These are phyloP conservation scores for Passalora sequoiae DNA, from an alignment of 2,329 filamentous ascomycete genomes.

Conservation along the genomic window DNA sequence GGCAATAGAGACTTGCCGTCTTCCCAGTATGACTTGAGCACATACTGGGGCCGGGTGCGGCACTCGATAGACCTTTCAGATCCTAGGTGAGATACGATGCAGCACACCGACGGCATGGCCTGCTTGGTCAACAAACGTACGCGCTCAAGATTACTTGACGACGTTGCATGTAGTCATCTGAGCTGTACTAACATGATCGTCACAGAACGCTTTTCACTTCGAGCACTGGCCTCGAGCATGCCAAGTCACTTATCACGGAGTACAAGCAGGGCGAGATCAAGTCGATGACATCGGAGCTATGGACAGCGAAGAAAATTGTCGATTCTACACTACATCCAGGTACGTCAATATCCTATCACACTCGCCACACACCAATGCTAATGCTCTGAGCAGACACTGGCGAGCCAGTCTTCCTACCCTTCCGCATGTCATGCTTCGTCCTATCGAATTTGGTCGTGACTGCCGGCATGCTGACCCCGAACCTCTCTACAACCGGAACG, in stretches of 20 bases:
- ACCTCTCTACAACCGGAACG: conserved; percentile 75
- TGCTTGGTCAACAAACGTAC: conserved; percentile 25
- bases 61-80: conserved; percentile 88
- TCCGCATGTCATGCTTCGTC: conserved; percentile 95
- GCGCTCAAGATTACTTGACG: neutral
- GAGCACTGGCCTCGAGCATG: conserved; percentile 70
- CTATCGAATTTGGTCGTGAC: conserved; percentile 92
- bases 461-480: conserved; percentile 92
- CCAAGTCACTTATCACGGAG: conserved; percentile 71
- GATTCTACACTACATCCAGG: conserved; percentile 94
- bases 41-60: conserved; percentile 90
- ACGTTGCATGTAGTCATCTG: too few relatives aligned
- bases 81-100: conserved; percentile 67
- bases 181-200: too few relatives aligned
- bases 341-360: conserved; percentile 34
- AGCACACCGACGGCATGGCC: conserved; percentile 16
- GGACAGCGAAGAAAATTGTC: conserved; percentile 93
- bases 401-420: conserved; percentile 83
- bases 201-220: conserved; percentile 83
- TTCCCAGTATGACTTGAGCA: conserved; percentile 86
- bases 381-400: conserved; percentile 66
- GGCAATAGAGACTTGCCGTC: conserved; percentile 75
- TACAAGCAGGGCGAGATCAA: conserved; percentile 81
- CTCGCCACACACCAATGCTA: neutral
- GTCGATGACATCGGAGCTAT: conserved; percentile 83